Evolutionary conservation across 148 eudicot genomes (phyloP).

Genomic region (Nepenthes mirabilis): DNA sequence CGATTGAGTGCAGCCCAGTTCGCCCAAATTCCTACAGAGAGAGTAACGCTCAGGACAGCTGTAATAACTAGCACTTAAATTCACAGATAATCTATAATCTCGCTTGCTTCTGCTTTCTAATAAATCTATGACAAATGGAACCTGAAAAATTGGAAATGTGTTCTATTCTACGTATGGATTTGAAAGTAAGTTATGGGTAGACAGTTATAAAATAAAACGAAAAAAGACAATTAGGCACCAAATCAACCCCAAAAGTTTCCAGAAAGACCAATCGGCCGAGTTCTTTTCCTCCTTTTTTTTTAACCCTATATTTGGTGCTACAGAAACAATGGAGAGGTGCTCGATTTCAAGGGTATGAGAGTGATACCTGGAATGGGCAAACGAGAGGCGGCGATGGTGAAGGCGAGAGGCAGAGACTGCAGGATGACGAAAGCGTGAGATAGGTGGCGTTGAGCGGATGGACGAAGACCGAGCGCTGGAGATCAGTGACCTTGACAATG

Average conservation of each 20-base stretch:
- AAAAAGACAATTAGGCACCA: no score
- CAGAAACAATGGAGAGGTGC: neutral
- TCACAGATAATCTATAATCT: neutral
- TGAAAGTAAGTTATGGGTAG: no score
- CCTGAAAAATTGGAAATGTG: no score
- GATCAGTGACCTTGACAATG: conserved; percentile 17
- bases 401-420: conserved; percentile 41
- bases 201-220: no score
- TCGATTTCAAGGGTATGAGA: neutral
- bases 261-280: neutral
- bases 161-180: no score
- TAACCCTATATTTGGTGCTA: neutral
- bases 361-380: conserved; percentile 45
- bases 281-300: neutral
- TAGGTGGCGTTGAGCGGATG: conserved; percentile 24
- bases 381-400: conserved; percentile 36
- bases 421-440: conserved; percentile 37
- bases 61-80: neutral
- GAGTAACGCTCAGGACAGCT: neutral
- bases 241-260: no score
- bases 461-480: conserved; percentile 44
- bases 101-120: neutral
- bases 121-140: no score
- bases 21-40: conserved; percentile 50
- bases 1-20: conserved; percentile 62